Percentiles rank a stretch among this genome's conserved stretches.
These are phyloP conservation scores for Puccinia triticina DNA, from an alignment of 1,284 basidiomycete genomes.

Conservation along the genomic window DNA sequence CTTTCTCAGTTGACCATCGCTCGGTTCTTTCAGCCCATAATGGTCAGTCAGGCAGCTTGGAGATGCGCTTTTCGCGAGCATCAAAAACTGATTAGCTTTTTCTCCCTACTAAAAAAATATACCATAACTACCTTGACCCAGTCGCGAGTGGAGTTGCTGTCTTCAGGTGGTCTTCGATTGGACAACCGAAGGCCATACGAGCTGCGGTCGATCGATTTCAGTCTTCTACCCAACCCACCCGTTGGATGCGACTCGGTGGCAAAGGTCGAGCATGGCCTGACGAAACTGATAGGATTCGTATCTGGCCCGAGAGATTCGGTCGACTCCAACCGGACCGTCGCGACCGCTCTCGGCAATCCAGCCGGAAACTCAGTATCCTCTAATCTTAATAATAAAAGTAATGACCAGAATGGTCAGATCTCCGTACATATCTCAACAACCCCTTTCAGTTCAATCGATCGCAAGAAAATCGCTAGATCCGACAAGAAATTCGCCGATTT, in stretches of 20 bases:
- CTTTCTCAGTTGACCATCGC: not conserved
- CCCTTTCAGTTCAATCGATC: slow-evolving; percentile 78
- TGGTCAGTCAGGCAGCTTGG: not conserved
- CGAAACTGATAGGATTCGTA: slow-evolving; percentile 80
- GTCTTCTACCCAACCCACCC: slow-evolving; percentile 68
- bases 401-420: slow-evolving; percentile 73
- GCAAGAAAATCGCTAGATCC: slow-evolving; percentile 74
- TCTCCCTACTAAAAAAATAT: not conserved
- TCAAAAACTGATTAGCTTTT: not conserved
- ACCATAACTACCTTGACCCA: not conserved
- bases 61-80: not conserved
- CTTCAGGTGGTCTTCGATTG: slow-evolving; percentile 67
- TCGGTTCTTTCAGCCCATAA: not conserved
- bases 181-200: slow-evolving; percentile 89
- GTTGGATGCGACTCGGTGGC: slow-evolving; percentile 79
- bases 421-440: slow-evolving; percentile 83
- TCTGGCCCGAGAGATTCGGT: slow-evolving; percentile 73
- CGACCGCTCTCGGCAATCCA: slow-evolving; percentile 65
- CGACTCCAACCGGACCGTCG: slow-evolving; percentile 67
- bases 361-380: slow-evolving; percentile 67
- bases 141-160: slow-evolving; percentile 41
- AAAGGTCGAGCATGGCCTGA: slow-evolving; percentile 81
- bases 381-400: slow-evolving; percentile 31
- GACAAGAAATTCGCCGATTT: slow-evolving; percentile 90
- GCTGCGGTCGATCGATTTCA: slow-evolving; percentile 78